phyloP scores from a whole-genome alignment of 2,329 filamentous ascomycete species.

The Trematosphaeria pertusa region DNA sequence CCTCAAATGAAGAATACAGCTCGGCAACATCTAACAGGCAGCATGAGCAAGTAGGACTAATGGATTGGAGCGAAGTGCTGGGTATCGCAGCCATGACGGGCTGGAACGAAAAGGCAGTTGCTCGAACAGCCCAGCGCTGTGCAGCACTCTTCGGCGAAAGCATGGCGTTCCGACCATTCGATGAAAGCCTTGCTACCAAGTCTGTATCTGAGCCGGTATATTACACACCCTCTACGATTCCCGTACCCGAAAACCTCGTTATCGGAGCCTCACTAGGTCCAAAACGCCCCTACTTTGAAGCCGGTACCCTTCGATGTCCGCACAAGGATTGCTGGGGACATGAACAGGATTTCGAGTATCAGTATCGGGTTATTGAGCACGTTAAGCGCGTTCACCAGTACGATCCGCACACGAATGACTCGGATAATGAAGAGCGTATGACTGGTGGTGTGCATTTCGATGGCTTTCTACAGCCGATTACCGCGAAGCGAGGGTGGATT shows the following conservation, averaged over 20 bases:
- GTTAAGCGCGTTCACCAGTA: slow-evolving; percentile 54
- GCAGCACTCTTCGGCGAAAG: slow-evolving; percentile 75
- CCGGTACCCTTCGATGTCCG: slow-evolving; percentile 39
- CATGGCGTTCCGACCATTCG: slow-evolving; percentile 69
- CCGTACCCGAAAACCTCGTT: slow-evolving; percentile 12
- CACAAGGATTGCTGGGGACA: slow-evolving; percentile 39
- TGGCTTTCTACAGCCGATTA: slow-evolving; percentile 68
- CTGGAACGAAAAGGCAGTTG: slow-evolving; percentile 69
- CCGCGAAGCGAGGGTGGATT: slow-evolving; percentile 37
- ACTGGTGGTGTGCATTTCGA: slow-evolving; percentile 71
- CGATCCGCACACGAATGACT: slow-evolving; percentile 48
- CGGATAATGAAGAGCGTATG: slow-evolving; percentile 57
- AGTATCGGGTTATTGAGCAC: slow-evolving; percentile 52
- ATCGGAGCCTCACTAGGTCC: neutral
- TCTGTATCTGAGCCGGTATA: slow-evolving; percentile 37
- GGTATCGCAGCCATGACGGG: slow-evolving; percentile 78
- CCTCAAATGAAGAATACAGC: slow-evolving; percentile 11
- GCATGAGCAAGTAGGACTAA: slow-evolving; percentile 25
- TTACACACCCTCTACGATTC: slow-evolving; percentile 42
- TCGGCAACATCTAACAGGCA: slow-evolving; percentile 20
- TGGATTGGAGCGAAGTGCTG: slow-evolving; percentile 85
- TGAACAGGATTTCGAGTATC: slow-evolving; percentile 30
- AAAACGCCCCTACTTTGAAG: slow-evolving; percentile 38
- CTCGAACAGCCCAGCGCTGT: slow-evolving; percentile 76
- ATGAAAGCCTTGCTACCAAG: slow-evolving; percentile 46